Percentiles rank a stretch among this genome's conserved stretches.
Conservation (phyloP, 225 moss, liverwort and hornwort genomes). For the Polytrichum formosum region DNA sequence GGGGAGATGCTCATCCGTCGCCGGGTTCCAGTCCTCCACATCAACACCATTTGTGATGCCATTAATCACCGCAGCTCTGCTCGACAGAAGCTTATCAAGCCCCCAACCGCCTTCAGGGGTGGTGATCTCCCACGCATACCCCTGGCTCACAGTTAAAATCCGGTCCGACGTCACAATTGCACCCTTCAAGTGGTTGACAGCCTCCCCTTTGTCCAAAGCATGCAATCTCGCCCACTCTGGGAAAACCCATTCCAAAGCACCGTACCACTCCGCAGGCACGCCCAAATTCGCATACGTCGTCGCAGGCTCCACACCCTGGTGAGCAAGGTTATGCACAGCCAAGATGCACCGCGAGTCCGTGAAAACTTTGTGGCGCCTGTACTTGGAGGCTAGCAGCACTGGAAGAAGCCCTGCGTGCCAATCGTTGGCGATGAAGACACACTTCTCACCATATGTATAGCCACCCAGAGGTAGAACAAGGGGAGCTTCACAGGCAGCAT, state of each 20-base stretch:
- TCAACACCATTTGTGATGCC: constrained; percentile 98
- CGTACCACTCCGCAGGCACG: constrained; percentile 80
- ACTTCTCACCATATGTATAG: constrained; percentile 83
- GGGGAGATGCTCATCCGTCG: constrained; percentile 53
- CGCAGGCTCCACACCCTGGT: constrained; percentile 93
- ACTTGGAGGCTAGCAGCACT: constrained; percentile 89
- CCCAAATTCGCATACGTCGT: constrained; percentile 78
- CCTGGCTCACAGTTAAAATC: constrained; percentile 89
- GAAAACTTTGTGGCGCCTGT: constrained; percentile 66
- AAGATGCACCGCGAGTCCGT: constrained; percentile 60
- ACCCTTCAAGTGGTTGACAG: constrained; percentile 92
- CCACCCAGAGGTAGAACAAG: constrained; percentile 84
- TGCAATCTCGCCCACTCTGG: constrained; percentile 93
- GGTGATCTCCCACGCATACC: constrained; percentile 98
- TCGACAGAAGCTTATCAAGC: constrained; percentile 74
- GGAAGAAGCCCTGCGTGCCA: constrained; percentile 97
- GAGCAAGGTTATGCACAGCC: constrained; percentile 86
- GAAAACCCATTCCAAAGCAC: constrained; percentile 96
- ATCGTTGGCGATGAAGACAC: constrained; percentile 88
- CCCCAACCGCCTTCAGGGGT: constrained; percentile 94
- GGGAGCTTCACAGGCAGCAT: constrained; percentile 95
- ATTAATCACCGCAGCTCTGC: constrained; percentile 82
- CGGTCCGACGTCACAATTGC: constrained; percentile 90
- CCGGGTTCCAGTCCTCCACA: constrained; percentile 86
- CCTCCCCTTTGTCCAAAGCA: constrained; percentile 95